Evolutionary conservation across 495 filamentous ascomycete species (phyloP), one percentile per base, ranked within the genome.

Genomic region (Staphylotrichum tortipilum): DNA sequence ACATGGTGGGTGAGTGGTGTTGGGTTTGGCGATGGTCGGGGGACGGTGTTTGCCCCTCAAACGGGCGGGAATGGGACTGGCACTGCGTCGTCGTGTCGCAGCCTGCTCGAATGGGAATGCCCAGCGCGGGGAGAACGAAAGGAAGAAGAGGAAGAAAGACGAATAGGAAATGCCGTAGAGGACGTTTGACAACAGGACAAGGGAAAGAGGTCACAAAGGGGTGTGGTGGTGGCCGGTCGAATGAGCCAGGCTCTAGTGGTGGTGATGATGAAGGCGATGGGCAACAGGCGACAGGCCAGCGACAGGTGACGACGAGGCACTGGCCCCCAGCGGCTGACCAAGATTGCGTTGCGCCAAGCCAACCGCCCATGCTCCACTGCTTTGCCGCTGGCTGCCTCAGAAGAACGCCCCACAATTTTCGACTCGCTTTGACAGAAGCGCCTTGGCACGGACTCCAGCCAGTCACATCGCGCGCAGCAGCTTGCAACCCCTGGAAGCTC

Each of bases 1-100:
- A 75, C 76, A 83, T 88, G 75, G 81, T 88, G 66, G 39, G 28
- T 47, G 45, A 47, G 30, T n/a, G 17, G 24, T 29, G 26, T 18
- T n/a, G n/a, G n/a, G n/a, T n/a, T n/a, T 36, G 38, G 33, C 31
- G 12, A 28, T 23, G 23, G 33, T 12, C 3, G 15, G 21, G 21
- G 14, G 21, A 24, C 22, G 30, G n/a, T n/a, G n/a, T 12, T 33
- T n/a, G 6, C 28, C 41, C 28, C 41, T 44, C 41, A 33, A 33
- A 30, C 18, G 22, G 28, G 44, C 23, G 18, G 46, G 14, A 43
- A 40, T 51, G 31, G 44, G 50, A 35, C n/a, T n/a, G n/a, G n/a
- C n/a, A n/a, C n/a, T n/a, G n/a, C n/a, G n/a, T n/a, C n/a, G n/a
- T n/a, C n/a, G n/a, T n/a, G n/a, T n/a, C n/a, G n/a, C n/a, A n/a